phyloP scores from a whole-genome alignment of 805 yeast genomes.

The Cyberlindnera lachancei region DNA sequence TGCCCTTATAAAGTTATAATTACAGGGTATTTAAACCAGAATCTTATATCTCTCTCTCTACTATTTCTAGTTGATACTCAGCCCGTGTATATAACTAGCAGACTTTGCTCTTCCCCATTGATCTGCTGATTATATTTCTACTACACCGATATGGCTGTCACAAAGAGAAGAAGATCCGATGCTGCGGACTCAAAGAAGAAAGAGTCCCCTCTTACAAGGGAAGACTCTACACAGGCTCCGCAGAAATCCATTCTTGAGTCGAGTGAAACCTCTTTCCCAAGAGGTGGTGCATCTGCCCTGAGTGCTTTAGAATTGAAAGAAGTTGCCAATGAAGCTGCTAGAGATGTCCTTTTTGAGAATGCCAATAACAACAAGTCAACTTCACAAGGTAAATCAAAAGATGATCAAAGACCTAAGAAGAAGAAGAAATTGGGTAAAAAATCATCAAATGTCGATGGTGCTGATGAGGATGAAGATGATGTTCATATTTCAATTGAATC shows the following conservation, averaged over 20 bases:
- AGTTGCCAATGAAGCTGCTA: constrained; percentile 86
- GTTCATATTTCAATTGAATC: constrained; percentile 48
- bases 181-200: constrained; percentile 25
- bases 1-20: no score
- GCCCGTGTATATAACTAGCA: no score
- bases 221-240: constrained; percentile 33
- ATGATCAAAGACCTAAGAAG: constrained; percentile 29
- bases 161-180: constrained; percentile 45
- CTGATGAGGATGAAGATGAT: constrained; percentile 20
- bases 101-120: no score
- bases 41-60: no score
- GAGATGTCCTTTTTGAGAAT: constrained; percentile 68
- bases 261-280: constrained; percentile 58
- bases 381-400: constrained; percentile 9
- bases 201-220: constrained; percentile 33
- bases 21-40: no score
- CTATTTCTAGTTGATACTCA: no score
- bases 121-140: no score
- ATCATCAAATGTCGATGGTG: no score
- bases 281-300: constrained; percentile 89
- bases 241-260: constrained; percentile 28
- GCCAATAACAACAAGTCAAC: constrained; percentile 5
- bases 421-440: constrained; percentile 31
- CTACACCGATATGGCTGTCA: constrained; percentile 18
- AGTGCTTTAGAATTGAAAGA: constrained; percentile 88